A percentile compares a stretch with the other conserved stretches of the same genome.
Evolutionary conservation across 2,329 filamentous ascomycete species (phyloP).

Genomic region (Ascochyta pisi): DNA sequence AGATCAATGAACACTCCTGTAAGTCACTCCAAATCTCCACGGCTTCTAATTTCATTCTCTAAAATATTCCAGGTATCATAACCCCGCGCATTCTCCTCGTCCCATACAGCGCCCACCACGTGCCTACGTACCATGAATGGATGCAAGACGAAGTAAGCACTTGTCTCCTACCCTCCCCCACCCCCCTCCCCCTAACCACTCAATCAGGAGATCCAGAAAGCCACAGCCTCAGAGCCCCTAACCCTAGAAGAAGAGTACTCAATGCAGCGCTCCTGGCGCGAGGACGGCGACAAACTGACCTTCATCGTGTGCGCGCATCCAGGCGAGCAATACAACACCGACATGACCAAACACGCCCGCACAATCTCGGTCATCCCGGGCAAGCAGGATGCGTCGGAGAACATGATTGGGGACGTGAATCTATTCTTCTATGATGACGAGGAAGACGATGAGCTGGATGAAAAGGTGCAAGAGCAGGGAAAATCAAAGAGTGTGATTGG

Average conservation of each 20-base stretch:
- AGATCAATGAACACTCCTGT: conserved; percentile 52
- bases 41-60: neutral
- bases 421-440: conserved; percentile 70
- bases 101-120: conserved; percentile 83
- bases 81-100: conserved; percentile 75
- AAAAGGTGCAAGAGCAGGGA: neutral
- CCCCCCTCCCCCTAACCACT: too few species aligned
- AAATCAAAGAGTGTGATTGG: conserved; percentile 57
- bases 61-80: conserved; percentile 64
- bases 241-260: conserved; percentile 81
- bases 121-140: conserved; percentile 84
- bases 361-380: conserved; percentile 8
- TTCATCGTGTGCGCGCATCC: conserved; percentile 74
- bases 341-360: neutral
- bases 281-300: conserved; percentile 83
- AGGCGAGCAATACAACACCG: neutral
- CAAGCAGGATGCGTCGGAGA: conserved; percentile 60
- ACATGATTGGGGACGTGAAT: conserved; percentile 60
- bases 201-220: conserved; percentile 69
- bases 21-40: conserved; percentile 4
- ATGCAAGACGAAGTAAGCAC: conserved; percentile 76
- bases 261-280: conserved; percentile 89
- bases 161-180: conserved; percentile 1
- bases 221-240: conserved; percentile 87
- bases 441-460: conserved; percentile 30